Evolutionary conservation across 2,329 filamentous ascomycete genomes (phyloP), one percentile per base, ranked within the genome.

Genomic region (Lachnellula occidentalis): DNA sequence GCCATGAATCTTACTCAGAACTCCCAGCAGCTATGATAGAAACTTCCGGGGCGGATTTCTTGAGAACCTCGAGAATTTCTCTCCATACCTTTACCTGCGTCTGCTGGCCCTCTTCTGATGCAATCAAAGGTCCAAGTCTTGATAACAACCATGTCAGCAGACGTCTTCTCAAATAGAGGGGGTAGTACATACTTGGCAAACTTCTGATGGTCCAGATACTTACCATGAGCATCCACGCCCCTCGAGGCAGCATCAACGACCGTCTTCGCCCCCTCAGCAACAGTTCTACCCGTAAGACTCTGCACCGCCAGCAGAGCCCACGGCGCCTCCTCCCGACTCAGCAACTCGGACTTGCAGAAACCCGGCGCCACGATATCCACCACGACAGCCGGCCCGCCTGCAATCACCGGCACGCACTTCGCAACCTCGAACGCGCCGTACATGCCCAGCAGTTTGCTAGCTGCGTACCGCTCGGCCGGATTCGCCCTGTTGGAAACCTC

Each of bases 281-380:
- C 45, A 0, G 55, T 61, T 27, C 61, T 59, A 2, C 55, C 63
- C 19, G 61, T 43, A 19, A 55, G 19, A 24, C n/a, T 27, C 37
- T 53, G 50, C 36, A 59, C 12, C 6, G 48, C 41, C 22, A 45
- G 19, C 46, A 59, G 42, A 7, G 50, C 34, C n/a, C 8, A 41
- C 19, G 53, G 50, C 31, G 34, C 42, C 22, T 50, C 15, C 36
- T 56, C 53, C 36, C 45, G 37, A 2, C n/a, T 52, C 24, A 58
- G 22, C 14, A 69, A 54, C 3, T 64, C 65, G 1, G 64, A 68
- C 34, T 57, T 61, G 54, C 66, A 69, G 37, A 66, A 56, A 8
- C 67, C 67, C 1, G 68, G 67, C 17, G 56, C 55, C n/a, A 68
- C 56, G 24, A 57, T 27, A 45, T 64, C 61, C 9, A 68, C 50